phyloP scores from a whole-genome alignment of 2,329 filamentous ascomycete genomes.

The Microcyclosporella mali region DNA sequence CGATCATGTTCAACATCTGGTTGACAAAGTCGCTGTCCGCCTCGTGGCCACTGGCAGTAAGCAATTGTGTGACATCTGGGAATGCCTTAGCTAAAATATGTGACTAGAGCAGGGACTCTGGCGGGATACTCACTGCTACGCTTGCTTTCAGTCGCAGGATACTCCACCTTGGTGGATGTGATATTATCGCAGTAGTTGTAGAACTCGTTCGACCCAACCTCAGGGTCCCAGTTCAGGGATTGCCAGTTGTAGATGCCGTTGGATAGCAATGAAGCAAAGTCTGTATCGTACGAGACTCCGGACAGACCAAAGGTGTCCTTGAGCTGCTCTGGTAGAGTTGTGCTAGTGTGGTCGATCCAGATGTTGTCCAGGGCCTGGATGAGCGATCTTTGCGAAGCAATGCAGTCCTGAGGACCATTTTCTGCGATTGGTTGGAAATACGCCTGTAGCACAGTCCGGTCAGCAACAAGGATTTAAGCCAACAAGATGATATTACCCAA shows the following conservation, averaged over 20 bases:
- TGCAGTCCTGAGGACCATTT: slow-evolving; percentile 56
- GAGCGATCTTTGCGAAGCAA: slow-evolving; percentile 57
- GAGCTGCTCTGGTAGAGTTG: slow-evolving; percentile 38
- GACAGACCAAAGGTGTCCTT: slow-evolving; percentile 50
- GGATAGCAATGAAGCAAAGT: slow-evolving; percentile 48
- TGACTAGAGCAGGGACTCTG: no score
- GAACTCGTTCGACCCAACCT: slow-evolving; percentile 44
- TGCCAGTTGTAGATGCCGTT: slow-evolving; percentile 49
- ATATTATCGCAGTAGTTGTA: slow-evolving; percentile 53
- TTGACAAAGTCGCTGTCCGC: slow-evolving; percentile 42
- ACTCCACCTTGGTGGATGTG: slow-evolving; percentile 41
- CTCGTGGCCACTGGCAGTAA: slow-evolving; percentile 44
- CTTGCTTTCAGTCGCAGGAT: slow-evolving; percentile 34
- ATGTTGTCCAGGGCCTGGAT: slow-evolving; percentile 56
- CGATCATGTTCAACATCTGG: slow-evolving; percentile 52
- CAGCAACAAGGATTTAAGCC: no score
- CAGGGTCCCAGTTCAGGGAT: slow-evolving; percentile 55
- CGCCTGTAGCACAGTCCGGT: slow-evolving; percentile 41
- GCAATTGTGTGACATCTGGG: slow-evolving; percentile 41
- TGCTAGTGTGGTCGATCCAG: slow-evolving; percentile 42
- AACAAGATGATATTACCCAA: slow-evolving; percentile 42
- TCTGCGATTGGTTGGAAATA: slow-evolving; percentile 56
- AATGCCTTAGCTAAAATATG: no score
- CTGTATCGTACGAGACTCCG: slow-evolving; percentile 44
- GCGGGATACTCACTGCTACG: no score